Base-by-base conservation (phyloP, 306 rosid genomes). In the Alnus rubra region DNA sequence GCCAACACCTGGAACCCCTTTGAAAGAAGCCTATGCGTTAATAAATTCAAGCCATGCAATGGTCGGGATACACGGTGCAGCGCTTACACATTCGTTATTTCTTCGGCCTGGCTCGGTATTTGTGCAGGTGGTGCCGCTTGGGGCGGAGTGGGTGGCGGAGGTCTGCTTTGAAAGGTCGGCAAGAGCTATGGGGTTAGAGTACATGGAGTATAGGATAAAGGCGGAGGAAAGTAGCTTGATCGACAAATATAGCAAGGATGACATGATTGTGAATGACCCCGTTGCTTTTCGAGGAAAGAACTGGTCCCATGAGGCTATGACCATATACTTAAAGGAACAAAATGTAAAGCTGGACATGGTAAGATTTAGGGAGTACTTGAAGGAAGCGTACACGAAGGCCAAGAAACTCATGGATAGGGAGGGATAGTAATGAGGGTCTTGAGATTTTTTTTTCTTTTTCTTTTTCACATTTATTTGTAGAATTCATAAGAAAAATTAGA, bases 91-190 rank as follows among this genome's bases (percentile, higher is more conserved):
- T 68, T 71, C 55, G 0, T 33, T 89, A 74, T 89, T 89, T 76
- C 83, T 87, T 2, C 76, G 75, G 18, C 79, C 79, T 0, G 75
- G 88, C 0, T 55, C 82, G 0, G 80, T 75, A 69, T 54, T 87
- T 30, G 16, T 83, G n/a, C 92, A 89, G 28, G 84, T 87, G 77
- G 86, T 87, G 45, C 92, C 90, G 8, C 47, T 89, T 0, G 92
- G 88, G 37, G 7, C 54, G 0, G 79, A 75, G 12, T 79, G 86
- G 89, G 86, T 16, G 4, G 69, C 88, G 0, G 45, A 54, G 55
- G 82, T 9, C 1, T 79, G 78, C 64, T 80, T 70, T 31, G 87
- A 79, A 64, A 79, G 50, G 18, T 48, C 76, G 16, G 90, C 82
- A 0, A 75, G 37, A 58, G 80, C 33, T 2, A 49, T 85, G 56